Conservation (phyloP, 345 rosid species). For the Hibiscus trionum region DNA sequence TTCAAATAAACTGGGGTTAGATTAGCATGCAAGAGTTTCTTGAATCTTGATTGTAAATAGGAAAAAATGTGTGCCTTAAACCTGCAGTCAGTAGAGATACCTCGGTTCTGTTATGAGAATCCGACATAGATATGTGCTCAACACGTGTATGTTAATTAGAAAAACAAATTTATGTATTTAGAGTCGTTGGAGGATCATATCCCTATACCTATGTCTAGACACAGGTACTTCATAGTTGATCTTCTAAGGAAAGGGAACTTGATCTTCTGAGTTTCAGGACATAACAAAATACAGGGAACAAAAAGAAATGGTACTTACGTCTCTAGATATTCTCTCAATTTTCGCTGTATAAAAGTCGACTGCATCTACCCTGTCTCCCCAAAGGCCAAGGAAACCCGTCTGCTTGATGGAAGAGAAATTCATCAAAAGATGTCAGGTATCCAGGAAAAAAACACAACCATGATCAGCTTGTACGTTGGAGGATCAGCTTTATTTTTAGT, state of each 20-base stretch:
- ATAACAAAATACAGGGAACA: not conserved
- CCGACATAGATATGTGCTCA: not conserved
- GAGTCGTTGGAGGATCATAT: not conserved
- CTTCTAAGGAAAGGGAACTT: not conserved
- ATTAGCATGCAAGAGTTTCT: not conserved
- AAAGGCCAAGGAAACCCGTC: constrained; percentile 71
- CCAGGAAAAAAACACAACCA: not conserved
- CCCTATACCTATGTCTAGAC: not conserved
- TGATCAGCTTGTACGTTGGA: too few species aligned
- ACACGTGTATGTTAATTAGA: not conserved
- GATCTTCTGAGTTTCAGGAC: not conserved
- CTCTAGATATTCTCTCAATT: constrained; percentile 46
- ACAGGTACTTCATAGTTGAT: too few species aligned
- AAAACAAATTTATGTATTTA: not conserved
- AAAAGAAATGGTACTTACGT: constrained; percentile 31
- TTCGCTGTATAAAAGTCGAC: constrained; percentile 55
- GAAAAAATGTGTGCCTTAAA: not conserved
- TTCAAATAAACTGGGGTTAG: not conserved
- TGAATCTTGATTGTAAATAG: not conserved
- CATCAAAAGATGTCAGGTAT: constrained; percentile 8
- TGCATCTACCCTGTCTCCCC: constrained; percentile 70
- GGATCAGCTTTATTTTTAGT: not conserved
- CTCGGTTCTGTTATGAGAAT: not conserved
- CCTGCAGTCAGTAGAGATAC: not conserved
- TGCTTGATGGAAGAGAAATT: constrained; percentile 22